phyloP scores from a whole-genome alignment of 805 yeast species.

The Hanseniaspora vineae region DNA sequence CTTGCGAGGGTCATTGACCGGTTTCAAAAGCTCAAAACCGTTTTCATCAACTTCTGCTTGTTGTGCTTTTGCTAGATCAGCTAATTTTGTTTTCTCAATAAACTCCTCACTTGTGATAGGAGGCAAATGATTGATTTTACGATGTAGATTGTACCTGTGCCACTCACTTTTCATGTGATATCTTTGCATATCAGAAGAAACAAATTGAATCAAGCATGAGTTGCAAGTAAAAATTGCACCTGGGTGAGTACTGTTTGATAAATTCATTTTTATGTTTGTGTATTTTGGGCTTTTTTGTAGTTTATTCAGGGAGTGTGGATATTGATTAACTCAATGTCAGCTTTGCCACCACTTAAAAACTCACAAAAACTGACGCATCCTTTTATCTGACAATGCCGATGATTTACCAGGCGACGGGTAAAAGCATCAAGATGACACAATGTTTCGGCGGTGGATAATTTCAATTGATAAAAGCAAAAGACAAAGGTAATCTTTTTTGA shows the following conservation, averaged over 20 bases:
- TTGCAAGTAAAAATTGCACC: slow-evolving; percentile 55
- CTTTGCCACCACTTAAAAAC: no score
- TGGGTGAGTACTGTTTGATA: not conserved
- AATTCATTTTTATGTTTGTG: not conserved
- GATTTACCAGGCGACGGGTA: no score
- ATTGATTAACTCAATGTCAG: no score
- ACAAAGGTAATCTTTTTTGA: no score
- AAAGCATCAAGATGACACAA: no score
- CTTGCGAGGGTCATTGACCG: slow-evolving; percentile 6
- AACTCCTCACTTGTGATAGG: slow-evolving; percentile 49
- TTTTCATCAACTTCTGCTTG: slow-evolving; percentile 25
- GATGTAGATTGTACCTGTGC: slow-evolving; percentile 92
- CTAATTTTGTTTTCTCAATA: slow-evolving; percentile 27
- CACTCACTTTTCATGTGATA: slow-evolving; percentile 95
- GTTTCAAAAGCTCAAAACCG: slow-evolving; percentile 25
- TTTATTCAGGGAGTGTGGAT: no score
- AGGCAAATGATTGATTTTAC: slow-evolving; percentile 77
- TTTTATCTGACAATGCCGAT: no score
- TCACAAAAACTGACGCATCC: no score
- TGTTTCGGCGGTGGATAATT: no score
- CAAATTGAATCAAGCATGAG: slow-evolving; percentile 74
- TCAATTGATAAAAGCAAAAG: no score
- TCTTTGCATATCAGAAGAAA: slow-evolving; percentile 74
- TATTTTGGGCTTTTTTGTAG: not conserved
- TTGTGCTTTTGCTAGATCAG: slow-evolving; percentile 18